phyloP scores from a whole-genome alignment of 306 rosid species.

The Pterocarpus santalinus region DNA sequence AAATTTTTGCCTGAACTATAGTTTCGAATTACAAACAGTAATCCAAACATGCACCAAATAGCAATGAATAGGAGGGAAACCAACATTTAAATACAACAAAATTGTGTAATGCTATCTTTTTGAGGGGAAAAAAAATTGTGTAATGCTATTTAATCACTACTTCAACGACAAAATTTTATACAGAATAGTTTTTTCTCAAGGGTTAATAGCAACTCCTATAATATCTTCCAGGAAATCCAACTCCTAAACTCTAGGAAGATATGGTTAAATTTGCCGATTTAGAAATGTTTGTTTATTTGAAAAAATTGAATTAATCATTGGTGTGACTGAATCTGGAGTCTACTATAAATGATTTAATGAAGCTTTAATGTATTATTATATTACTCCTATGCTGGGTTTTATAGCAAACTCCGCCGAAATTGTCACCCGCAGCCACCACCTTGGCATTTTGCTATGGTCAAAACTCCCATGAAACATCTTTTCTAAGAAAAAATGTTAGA shows the following conservation, averaged over 20 bases:
- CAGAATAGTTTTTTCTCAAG: too few relatives aligned
- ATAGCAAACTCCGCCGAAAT: slow-evolving; percentile 37
- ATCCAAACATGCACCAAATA: too few relatives aligned
- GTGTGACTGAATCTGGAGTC: neutral
- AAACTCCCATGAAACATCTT: neutral
- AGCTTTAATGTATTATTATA: neutral
- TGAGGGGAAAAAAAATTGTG: too few relatives aligned
- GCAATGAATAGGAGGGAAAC: neutral
- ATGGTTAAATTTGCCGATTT: slow-evolving; percentile 1
- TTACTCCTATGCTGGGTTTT: neutral
- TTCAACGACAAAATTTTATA: too few relatives aligned
- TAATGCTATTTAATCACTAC: too few relatives aligned
- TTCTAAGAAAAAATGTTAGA: too few relatives aligned
- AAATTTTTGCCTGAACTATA: too few relatives aligned
- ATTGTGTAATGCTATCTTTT: neutral
- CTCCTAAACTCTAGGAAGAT: neutral
- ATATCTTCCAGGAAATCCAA: neutral
- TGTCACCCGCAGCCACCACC: neutral
- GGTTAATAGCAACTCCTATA: too few relatives aligned
- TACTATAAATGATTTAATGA: neutral
- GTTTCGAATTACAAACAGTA: too few relatives aligned
- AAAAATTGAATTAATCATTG: neutral
- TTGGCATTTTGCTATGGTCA: neutral
- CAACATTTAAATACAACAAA: neutral
- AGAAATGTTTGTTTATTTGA: neutral